Base-by-base conservation (phyloP, 2,329 filamentous ascomycete species). In the Shiraia sp. region DNA sequence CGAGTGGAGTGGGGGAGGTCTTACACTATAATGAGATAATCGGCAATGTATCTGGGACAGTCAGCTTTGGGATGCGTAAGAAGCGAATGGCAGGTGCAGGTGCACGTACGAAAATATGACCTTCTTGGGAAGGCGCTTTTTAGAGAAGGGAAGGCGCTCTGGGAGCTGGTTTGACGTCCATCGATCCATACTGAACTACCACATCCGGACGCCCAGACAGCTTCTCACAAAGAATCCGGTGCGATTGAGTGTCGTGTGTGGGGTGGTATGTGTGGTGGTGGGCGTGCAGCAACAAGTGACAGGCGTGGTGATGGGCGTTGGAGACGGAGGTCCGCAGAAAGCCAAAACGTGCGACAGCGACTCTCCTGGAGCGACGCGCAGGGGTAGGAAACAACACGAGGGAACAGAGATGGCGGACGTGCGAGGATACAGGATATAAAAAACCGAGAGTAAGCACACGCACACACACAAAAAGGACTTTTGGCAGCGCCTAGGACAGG, bases 1-100 rank as follows among this genome's bases (percentile, higher is more conserved):
- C n/a, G n/a, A n/a, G n/a, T n/a, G n/a, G n/a, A n/a, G 45, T 29
- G 50, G 30, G 40, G 38, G 8, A 17, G 26, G 37, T 32, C 75
- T 57, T 69, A 81, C 79, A 81, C 59, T 43, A 82, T 76, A 40
- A 82, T 79, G 37, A 79, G 72, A 71, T 82, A 82, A 71, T 82
- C 79, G 49, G 75, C 65, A 46, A 81, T 74, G 57, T 82, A 82
- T 55, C 77, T 80, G 54, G 24, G 17, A 13, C 25, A 41, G 53
- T 65, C 37, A 67, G 65, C 42, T 31, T 31, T 10, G 3, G 10
- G 26, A 36, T n/a, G n/a, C n/a, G n/a, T n/a, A n/a, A n/a, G n/a
- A 5, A 15, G 33, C 26, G 36, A 27, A 35, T 13, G 30, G 31
- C 5, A 13, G 19, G 36, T 23, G 10, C 14, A 15, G 26, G 16